Percentiles rank a stretch among this genome's conserved stretches.
Conservation (phyloP, 805 yeast genomes). For the Saccharomycopsis microspora region DNA sequence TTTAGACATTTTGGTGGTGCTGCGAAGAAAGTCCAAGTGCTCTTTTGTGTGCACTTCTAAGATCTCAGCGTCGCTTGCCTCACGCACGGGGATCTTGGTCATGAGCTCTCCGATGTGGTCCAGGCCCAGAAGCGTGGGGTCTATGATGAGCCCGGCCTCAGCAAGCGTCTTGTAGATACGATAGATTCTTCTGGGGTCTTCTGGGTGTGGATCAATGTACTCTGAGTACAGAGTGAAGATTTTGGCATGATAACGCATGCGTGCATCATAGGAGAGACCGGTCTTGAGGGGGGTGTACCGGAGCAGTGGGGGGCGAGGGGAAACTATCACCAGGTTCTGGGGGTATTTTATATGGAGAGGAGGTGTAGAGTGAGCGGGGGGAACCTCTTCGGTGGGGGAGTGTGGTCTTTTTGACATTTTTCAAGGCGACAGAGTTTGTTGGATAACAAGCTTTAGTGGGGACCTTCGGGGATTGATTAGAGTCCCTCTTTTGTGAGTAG, state of each 20-base stretch:
- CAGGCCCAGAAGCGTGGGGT: conserved; percentile 62
- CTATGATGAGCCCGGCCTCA: conserved; percentile 82
- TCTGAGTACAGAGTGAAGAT: conserved; percentile 85
- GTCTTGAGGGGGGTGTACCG: conserved; percentile 67
- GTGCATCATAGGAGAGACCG: conserved; percentile 89
- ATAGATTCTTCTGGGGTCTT: conserved; percentile 93
- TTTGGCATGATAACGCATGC: conserved; percentile 96
- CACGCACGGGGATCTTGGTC: conserved; percentile 84
- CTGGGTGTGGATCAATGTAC: conserved; percentile 98
- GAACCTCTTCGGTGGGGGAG: too few relatives aligned
- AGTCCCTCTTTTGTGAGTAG: too few relatives aligned
- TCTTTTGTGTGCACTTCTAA: conserved; percentile 74
- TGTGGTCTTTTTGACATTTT: too few relatives aligned
- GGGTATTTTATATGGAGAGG: conserved; percentile 9
- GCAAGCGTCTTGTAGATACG: conserved; percentile 88
- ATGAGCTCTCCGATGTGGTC: conserved; percentile 73
- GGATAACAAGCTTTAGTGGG: background rate
- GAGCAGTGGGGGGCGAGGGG: conserved; percentile 13
- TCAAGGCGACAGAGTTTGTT: conserved; percentile 14
- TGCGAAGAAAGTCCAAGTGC: conserved; percentile 64
- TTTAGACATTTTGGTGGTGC: conserved; percentile 67
- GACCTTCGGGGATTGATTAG: too few relatives aligned
- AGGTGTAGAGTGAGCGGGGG: too few relatives aligned
- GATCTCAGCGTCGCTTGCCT: conserved; percentile 80
- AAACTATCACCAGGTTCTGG: conserved; percentile 13